Evolutionary conservation across 495 filamentous ascomycete genomes (phyloP), one percentile per base, ranked within the genome.

Genomic region (Aspergillus kassunensis): DNA sequence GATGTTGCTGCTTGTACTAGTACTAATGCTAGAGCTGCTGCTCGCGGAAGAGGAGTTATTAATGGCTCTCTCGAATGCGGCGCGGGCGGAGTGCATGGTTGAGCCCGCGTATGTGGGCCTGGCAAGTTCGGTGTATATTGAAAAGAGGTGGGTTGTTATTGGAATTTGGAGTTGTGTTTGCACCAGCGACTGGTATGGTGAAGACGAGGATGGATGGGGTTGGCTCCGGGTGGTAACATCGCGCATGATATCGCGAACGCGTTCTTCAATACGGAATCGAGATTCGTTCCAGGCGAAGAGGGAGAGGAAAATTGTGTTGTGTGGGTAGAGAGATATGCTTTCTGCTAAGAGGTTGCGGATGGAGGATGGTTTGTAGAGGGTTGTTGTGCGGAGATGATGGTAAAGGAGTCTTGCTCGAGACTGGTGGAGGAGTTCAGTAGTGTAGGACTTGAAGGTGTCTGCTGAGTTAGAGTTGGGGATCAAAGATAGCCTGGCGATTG

Each of bases 251-350:
- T 74, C 73, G 18, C 88, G 80, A 34, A 93, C 77, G 29, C 85
- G 85, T 56, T 92, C 86, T 51, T 87, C 78, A 51, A 96, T 79
- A 29, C 79, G 81, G 16, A 87, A 74, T 5, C 82, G 75, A 12
- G 80, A 68, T 58, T 89, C 82, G 58, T 86, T 83, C 83, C 83
- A 90, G 9, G 79, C 73, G 63, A 84, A 85, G 12, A 91, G 71
- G 13, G 78, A 70, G 44, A 92, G 77, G 55, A 96, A 86, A 30
- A 90, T 77, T 1, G 85, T 89, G 71, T 96, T 96, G 24, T 77
- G 71, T 0, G 90, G 90, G 66, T 87, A 95, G 10, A 72, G 57
- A 4, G 53, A 45, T 25, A 93, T 66, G 54, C 83, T 85, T 23
- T 79, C 62, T 6, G 69, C 56, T 3, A 96, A 73, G 4, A 80